These are phyloP conservation scores for Globisporangium viniferum DNA, from an alignment of 352 stramenopile genomes.

Conservation along the genomic window DNA sequence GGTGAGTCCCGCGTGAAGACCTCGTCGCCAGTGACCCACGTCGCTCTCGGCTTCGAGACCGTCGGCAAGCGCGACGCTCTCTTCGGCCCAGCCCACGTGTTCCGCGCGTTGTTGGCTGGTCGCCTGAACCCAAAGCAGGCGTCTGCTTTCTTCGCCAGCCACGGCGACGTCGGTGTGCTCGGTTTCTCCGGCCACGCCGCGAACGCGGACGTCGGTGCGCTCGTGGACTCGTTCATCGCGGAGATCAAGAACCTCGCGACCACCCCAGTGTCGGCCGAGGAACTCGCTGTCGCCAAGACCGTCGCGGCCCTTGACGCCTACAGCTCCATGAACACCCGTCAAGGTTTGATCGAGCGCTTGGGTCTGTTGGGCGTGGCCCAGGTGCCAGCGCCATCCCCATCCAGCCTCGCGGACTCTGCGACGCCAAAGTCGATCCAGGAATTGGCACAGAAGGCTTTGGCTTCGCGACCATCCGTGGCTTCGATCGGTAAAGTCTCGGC, in stretches of 20 bases:
- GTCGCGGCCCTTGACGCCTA: conserved; percentile 42
- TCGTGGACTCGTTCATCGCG: conserved; percentile 65
- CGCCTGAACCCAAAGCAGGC: conserved; percentile 67
- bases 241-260: conserved; percentile 77
- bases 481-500: conserved; percentile 68
- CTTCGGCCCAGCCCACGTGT: conserved; percentile 58
- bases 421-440: conserved; percentile 69
- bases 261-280: conserved; percentile 54
- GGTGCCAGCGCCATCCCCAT: conserved; percentile 34
- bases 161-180: conserved; percentile 60
- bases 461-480: conserved; percentile 69
- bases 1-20: conserved; percentile 79
- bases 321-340: conserved; percentile 37
- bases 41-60: conserved; percentile 68
- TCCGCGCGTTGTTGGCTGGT: conserved; percentile 55
- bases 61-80: conserved; percentile 41
- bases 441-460: conserved; percentile 71
- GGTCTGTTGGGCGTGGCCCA: conserved; percentile 43
- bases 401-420: conserved; percentile 34
- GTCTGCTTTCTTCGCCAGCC: conserved; percentile 56
- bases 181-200: conserved; percentile 57
- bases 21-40: conserved; percentile 50
- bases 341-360: conserved; percentile 38
- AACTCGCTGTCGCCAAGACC: conserved; percentile 75
- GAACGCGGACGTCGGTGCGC: conserved; percentile 46